These are phyloP conservation scores for Plasmodium ovale DNA, from an alignment of 169 alveolate genomes.

Conservation along the genomic window DNA sequence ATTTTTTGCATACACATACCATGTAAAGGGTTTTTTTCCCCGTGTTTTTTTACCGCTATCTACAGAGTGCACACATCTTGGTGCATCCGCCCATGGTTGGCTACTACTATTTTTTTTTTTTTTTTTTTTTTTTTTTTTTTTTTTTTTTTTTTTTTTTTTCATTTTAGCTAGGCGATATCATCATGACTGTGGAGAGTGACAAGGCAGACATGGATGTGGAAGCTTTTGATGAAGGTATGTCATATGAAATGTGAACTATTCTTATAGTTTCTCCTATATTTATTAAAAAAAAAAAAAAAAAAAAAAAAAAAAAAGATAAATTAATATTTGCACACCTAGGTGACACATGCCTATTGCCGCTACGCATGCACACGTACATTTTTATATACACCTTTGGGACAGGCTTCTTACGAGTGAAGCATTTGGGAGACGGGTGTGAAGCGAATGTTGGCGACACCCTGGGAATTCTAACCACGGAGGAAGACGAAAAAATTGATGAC, in stretches of 20 bases:
- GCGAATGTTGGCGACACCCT: constrained; percentile 75
- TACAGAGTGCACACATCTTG: too few relatives aligned
- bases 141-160: constrained; percentile 5
- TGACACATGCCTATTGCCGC: too few relatives aligned
- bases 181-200: constrained; percentile 82
- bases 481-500: constrained; percentile 20
- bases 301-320: too few relatives aligned
- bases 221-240: constrained; percentile 78
- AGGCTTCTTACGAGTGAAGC: constrained; percentile 59
- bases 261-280: background rate
- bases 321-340: too few relatives aligned
- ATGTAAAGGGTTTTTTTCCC: too few relatives aligned
- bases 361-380: background rate
- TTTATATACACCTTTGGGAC: background rate
- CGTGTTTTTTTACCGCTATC: too few relatives aligned
- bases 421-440: constrained; percentile 65
- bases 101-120: too few relatives aligned
- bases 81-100: too few relatives aligned
- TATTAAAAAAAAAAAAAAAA: background rate
- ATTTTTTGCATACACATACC: too few relatives aligned
- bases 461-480: constrained; percentile 75
- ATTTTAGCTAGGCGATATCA: constrained; percentile 77
- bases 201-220: constrained; percentile 84
- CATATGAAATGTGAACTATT: too few relatives aligned
- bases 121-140: constrained; percentile 16